phyloP scores from a whole-genome alignment of 1,284 basidiomycete genomes.

The Ganoderma sp. region DNA sequence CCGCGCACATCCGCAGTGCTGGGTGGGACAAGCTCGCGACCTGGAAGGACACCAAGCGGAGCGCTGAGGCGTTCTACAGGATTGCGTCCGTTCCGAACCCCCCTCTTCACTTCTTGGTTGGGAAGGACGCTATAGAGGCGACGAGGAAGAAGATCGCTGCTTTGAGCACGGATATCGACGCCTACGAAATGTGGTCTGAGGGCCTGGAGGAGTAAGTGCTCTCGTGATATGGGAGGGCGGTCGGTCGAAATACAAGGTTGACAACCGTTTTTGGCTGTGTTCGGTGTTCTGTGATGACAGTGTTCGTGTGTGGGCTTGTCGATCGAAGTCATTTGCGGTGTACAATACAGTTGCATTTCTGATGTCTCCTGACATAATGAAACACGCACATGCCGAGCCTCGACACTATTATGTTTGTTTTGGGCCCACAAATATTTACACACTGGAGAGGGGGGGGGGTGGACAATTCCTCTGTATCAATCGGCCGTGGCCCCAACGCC shows the following conservation, averaged over 20 bases:
- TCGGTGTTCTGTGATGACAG: background rate
- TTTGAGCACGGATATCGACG: slow-evolving; percentile 9
- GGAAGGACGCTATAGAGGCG: slow-evolving; percentile 8
- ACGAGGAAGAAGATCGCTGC: slow-evolving; percentile 8
- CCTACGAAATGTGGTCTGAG: slow-evolving; percentile 28
- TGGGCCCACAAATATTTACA: no score
- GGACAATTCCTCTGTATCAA: background rate
- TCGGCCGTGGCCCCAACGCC: background rate
- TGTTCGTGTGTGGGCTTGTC: background rate
- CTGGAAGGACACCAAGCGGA: slow-evolving; percentile 15
- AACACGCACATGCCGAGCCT: no score
- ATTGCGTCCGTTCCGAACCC: slow-evolving; percentile 16
- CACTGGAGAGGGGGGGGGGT: no score
- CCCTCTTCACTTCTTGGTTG: slow-evolving; percentile 26
- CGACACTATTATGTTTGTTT: no score
- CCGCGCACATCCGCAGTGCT: background rate
- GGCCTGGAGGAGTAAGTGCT: slow-evolving; percentile 6
- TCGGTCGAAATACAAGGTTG: no score
- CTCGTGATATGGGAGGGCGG: no score
- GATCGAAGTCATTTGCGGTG: background rate
- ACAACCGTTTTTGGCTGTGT: no score
- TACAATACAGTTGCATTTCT: no score
- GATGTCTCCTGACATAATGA: no score
- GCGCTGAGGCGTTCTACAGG: slow-evolving; percentile 14
- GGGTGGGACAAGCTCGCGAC: slow-evolving; percentile 5